These are phyloP conservation scores for Aspergillus sp. DNA, from an alignment of 2,329 filamentous ascomycete genomes.

Conservation along the genomic window DNA sequence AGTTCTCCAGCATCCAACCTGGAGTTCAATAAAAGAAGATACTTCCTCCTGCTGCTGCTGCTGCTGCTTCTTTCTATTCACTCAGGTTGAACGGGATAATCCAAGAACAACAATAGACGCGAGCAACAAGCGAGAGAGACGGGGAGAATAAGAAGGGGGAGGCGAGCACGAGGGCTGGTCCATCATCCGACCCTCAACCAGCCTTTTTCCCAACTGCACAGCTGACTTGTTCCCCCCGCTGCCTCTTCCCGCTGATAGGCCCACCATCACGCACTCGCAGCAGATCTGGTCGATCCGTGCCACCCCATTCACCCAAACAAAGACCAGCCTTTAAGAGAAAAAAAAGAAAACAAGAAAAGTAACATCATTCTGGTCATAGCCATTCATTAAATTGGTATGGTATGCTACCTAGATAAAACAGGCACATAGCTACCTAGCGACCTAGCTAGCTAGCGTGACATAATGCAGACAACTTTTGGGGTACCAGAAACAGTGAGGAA, in stretches of 20 bases:
- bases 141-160: neutral
- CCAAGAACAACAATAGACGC: neutral
- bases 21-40: too few species aligned
- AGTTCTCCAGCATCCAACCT: too few species aligned
- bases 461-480: neutral
- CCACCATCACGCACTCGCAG: neutral
- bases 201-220: neutral
- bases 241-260: neutral
- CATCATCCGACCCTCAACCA: neutral
- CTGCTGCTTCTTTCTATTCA: neutral
- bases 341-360: constrained; percentile 7
- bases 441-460: neutral
- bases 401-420: constrained; percentile 4
- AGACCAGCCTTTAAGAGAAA: neutral
- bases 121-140: neutral
- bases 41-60: too few species aligned
- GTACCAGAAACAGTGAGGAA: neutral
- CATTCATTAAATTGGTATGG: constrained; percentile 10
- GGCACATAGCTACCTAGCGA: neutral
- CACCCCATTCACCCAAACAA: neutral
- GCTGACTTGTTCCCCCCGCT: neutral
- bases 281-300: constrained; percentile 5
- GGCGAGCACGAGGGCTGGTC: neutral
- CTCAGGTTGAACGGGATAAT: neutral
- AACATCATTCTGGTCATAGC: constrained; percentile 7